phyloP scores from a whole-genome alignment of 1,139 yeast genomes.

The Kodamaea anthophila region DNA sequence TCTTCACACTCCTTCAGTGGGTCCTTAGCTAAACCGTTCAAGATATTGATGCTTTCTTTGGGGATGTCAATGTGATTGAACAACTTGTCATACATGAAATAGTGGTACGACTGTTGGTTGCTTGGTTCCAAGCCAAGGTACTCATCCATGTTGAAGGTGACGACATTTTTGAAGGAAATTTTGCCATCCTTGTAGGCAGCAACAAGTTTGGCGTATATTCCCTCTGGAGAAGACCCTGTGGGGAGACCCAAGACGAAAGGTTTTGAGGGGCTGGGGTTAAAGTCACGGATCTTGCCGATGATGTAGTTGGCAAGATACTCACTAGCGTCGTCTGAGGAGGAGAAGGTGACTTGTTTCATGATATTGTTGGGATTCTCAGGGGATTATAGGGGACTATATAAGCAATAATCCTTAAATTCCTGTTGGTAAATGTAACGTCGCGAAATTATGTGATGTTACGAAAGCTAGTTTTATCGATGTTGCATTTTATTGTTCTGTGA shows the following conservation, averaged over 20 bases:
- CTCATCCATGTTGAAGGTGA: slow-evolving; percentile 62
- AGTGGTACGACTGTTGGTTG: slow-evolving; percentile 52
- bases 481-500: slow-evolving; percentile 4
- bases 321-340: slow-evolving; percentile 41
- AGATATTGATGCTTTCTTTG: slow-evolving; percentile 47
- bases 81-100: slow-evolving; percentile 54
- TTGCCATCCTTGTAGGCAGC: slow-evolving; percentile 39
- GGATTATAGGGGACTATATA: slow-evolving; percentile 3
- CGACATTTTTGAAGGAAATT: slow-evolving; percentile 48
- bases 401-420: neutral
- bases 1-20: slow-evolving; percentile 41
- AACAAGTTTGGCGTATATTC: slow-evolving; percentile 45
- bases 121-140: slow-evolving; percentile 46
- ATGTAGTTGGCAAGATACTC: slow-evolving; percentile 46
- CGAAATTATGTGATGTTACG: slow-evolving; percentile 1
- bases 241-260: slow-evolving; percentile 62
- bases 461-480: neutral
- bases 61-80: slow-evolving; percentile 57
- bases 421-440: slow-evolving; percentile 6
- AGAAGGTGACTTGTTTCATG: slow-evolving; percentile 38
- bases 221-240: slow-evolving; percentile 63
- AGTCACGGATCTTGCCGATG: slow-evolving; percentile 37
- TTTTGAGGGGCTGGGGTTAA: slow-evolving; percentile 39
- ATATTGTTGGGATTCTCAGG: too few relatives aligned
- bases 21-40: slow-evolving; percentile 47